A percentile compares a stretch with the other conserved stretches of the same genome.
phyloP scores from a whole-genome alignment of 2,329 filamentous ascomycete species.

The Spiromastix sp. region DNA sequence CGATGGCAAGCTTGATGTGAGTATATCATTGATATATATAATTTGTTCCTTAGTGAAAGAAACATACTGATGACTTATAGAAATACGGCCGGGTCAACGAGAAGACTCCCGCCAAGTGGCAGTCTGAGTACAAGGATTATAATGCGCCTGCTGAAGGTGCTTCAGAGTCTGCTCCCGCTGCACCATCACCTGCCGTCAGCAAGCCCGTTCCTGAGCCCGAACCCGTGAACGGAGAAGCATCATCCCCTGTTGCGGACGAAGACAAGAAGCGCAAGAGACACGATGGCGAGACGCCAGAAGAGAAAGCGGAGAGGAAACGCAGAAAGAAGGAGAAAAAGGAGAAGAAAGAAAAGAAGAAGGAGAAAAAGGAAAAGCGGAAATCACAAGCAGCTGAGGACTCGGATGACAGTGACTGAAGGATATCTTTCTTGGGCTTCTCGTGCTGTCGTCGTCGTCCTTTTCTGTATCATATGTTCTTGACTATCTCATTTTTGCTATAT shows the following conservation, averaged over 20 bases:
- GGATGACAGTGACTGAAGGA: conserved; percentile 33
- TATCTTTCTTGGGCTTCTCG: conserved; percentile 2
- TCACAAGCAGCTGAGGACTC: conserved; percentile 32
- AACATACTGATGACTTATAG: conserved; percentile 22
- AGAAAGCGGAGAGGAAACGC: conserved; percentile 38
- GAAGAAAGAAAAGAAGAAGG: conserved; percentile 59
- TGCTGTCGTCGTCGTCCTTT: conserved; percentile 12
- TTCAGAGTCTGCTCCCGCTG: conserved; percentile 32
- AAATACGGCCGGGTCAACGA: conserved; percentile 94
- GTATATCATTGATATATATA: conserved; percentile 15
- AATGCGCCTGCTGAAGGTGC: conserved; percentile 43
- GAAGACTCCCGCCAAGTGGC: conserved; percentile 88
- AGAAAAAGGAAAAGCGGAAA: too few species aligned
- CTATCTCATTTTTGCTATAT: conserved; percentile 14
- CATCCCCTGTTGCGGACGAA: conserved; percentile 29
- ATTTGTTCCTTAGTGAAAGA: neutral
- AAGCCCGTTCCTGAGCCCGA: conserved; percentile 26
- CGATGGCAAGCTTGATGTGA: conserved; percentile 82
- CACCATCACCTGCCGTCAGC: conserved; percentile 37
- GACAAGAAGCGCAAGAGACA: conserved; percentile 47
- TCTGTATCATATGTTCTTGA: conserved; percentile 30
- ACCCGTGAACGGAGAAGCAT: conserved; percentile 18
- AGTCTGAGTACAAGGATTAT: conserved; percentile 84
- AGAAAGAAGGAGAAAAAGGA: conserved; percentile 47
- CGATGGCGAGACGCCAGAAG: conserved; percentile 43